Conservation (phyloP, 1,284 basidiomycete genomes). For the Salmacisia buchloeana region DNA sequence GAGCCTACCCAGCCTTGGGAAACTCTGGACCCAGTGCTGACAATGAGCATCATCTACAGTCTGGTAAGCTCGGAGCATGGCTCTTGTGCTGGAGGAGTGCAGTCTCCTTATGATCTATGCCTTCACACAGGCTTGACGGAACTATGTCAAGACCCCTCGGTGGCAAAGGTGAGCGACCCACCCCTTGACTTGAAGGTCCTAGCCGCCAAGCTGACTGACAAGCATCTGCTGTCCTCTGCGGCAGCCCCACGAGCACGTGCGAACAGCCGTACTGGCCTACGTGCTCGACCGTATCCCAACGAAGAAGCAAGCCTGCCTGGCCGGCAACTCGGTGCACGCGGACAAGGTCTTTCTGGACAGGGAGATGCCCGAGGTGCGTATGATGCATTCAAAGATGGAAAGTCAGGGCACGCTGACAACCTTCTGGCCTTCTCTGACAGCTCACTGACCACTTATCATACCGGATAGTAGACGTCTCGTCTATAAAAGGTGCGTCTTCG, state of each 20-base stretch:
- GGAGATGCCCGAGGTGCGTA: constrained; percentile 64
- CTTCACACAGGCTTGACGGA: constrained; percentile 27
- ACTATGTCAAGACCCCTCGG: constrained; percentile 22
- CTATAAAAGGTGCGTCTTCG: constrained; percentile 9
- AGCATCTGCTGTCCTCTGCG: neutral
- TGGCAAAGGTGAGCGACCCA: constrained; percentile 8
- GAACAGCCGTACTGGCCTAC: constrained; percentile 52
- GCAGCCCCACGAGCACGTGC: constrained; percentile 51
- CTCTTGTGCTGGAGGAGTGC: neutral
- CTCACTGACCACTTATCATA: constrained; percentile 53
- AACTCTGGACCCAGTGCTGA: neutral
- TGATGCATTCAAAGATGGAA: neutral
- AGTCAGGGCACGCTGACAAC: neutral
- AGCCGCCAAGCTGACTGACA: neutral
- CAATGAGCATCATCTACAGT: neutral
- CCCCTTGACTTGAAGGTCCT: neutral
- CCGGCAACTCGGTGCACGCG: constrained; percentile 73
- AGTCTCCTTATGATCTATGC: neutral
- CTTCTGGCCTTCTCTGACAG: constrained; percentile 14
- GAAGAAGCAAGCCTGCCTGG: constrained; percentile 61
- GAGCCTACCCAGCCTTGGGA: neutral
- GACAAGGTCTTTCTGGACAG: constrained; percentile 67
- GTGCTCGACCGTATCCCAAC: constrained; percentile 54
- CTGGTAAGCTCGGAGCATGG: neutral
- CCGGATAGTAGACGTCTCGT: constrained; percentile 55